Evolutionary conservation across 2,329 filamentous ascomycete species (phyloP).

Genomic region (Phymatotrichopsis omnivora): DNA sequence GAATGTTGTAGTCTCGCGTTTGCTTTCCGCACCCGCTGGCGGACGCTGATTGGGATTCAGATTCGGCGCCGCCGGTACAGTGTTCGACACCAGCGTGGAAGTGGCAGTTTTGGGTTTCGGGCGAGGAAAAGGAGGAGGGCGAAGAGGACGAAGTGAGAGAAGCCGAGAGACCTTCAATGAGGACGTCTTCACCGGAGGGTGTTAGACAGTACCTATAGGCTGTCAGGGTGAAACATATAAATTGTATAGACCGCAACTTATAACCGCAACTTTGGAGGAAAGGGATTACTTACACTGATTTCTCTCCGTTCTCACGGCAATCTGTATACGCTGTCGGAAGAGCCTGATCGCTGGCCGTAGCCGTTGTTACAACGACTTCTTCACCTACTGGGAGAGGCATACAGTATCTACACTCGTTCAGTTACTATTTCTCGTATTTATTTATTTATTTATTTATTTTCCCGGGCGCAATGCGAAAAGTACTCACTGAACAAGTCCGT

Average conservation of each 20-base stretch:
- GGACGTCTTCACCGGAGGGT: constrained; percentile 50
- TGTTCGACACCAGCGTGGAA: constrained; percentile 63
- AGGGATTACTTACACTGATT: constrained; percentile 41
- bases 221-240: constrained; percentile 10
- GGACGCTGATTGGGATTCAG: constrained; percentile 35
- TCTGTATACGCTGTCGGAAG: constrained; percentile 36
- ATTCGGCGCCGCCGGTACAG: constrained; percentile 19
- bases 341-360: constrained; percentile 27
- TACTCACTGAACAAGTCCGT: constrained; percentile 5
- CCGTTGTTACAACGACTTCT: constrained; percentile 33
- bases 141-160: no score
- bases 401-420: constrained; percentile 37
- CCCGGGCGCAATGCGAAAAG: not conserved
- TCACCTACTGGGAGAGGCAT: constrained; percentile 36
- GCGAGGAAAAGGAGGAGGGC: no score
- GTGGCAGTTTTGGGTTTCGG: constrained; percentile 48
- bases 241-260: no score
- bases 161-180: constrained; percentile 40
- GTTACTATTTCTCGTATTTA: constrained; percentile 1
- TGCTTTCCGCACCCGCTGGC: constrained; percentile 35
- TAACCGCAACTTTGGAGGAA: no score
- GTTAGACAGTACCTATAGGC: constrained; percentile 50
- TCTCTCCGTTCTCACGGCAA: constrained; percentile 50
- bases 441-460: not conserved
- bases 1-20: constrained; percentile 54